Base-by-base conservation (phyloP, 305 asterid genomes). In the Fraxinus floribunda region DNA sequence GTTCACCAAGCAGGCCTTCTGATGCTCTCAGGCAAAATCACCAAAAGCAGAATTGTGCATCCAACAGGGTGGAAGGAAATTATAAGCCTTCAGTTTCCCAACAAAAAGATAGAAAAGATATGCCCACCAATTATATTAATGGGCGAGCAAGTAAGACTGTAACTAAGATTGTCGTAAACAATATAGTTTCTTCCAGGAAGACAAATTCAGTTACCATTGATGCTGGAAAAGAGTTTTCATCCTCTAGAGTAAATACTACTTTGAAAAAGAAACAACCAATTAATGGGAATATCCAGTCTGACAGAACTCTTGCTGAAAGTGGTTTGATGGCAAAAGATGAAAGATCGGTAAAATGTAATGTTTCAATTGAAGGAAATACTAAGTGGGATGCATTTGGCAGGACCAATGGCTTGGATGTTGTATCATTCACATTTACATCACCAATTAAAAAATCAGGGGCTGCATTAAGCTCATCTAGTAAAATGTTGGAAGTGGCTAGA, bases 351-450 rank as follows among this genome's bases (percentile, higher is more conserved):
- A 90, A 93, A 83, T 86, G 93, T 83, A 90, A 89, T 82, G 85
- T 88, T 78, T 85, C 94, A 36, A 86, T 86, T 85, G 94, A 88
- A 83, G 91, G 85, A 78, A 88, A 84, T 81, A 79, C 90, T 60
- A 83, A 89, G 41, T 94, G 97, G 95, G 94, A 92, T 76, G 84
- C 85, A 80, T 82, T 86, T 79, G 98, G 89, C 83, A 88, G 89
- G 86, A 90, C 87, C 76, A 91, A 79, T 83, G 86, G 92, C 85
- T 85, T 79, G 82, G 98, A 97, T 87, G 97, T 97, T 2, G 98
- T 97, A 76, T 97, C 99, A 36, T 97, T 97, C 89, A 97, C 99
- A 81, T 97, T 97, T 84, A 91, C 95, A 75, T 97, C 99, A 77
- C 99, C 99, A 20, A 93, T 97, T 6, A 94, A 97, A 86, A 97